phyloP scores from a whole-genome alignment of 345 rosid species.

The Salix purpurea region DNA sequence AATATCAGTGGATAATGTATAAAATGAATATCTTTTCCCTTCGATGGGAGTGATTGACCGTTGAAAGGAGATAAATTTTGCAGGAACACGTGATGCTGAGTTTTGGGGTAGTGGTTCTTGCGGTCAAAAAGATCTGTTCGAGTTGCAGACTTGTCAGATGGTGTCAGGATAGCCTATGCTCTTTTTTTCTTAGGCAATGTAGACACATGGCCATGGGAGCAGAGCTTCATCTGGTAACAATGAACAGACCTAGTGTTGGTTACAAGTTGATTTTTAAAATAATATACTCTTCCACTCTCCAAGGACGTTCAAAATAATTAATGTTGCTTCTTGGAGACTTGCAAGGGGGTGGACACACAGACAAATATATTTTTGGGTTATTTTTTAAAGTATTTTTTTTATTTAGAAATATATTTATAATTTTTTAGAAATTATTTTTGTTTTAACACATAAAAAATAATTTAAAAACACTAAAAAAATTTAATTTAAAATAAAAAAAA shows the following conservation, averaged over 20 bases:
- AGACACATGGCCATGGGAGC: not conserved
- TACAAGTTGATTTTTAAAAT: too few relatives aligned
- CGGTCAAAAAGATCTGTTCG: conserved; percentile 20
- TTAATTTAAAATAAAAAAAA: too few relatives aligned
- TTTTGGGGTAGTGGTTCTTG: not conserved
- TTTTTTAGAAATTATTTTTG: too few relatives aligned
- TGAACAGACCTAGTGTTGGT: too few relatives aligned
- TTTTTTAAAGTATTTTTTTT: too few relatives aligned
- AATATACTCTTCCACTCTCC: not conserved
- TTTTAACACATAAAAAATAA: too few relatives aligned
- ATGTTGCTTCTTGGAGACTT: not conserved
- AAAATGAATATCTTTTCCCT: conserved; percentile 3
- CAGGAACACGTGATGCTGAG: conserved; percentile 5
- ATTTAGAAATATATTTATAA: too few relatives aligned
- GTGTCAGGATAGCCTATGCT: conserved; percentile 8
- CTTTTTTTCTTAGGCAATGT: not conserved
- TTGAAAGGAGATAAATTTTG: conserved; percentile 6
- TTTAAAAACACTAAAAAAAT: too few relatives aligned
- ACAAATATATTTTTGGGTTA: too few relatives aligned
- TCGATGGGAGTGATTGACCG: conserved; percentile 23
- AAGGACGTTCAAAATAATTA: not conserved
- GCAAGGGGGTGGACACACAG: too few relatives aligned
- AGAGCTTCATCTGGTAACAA: too few relatives aligned
- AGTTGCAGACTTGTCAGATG: conserved; percentile 7
- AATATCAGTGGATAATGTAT: conserved; percentile 9